A percentile compares a stretch with the other conserved stretches of the same genome.
Conservation (phyloP, 1,284 basidiomycete genomes). For the Cyathus pygmaeus region DNA sequence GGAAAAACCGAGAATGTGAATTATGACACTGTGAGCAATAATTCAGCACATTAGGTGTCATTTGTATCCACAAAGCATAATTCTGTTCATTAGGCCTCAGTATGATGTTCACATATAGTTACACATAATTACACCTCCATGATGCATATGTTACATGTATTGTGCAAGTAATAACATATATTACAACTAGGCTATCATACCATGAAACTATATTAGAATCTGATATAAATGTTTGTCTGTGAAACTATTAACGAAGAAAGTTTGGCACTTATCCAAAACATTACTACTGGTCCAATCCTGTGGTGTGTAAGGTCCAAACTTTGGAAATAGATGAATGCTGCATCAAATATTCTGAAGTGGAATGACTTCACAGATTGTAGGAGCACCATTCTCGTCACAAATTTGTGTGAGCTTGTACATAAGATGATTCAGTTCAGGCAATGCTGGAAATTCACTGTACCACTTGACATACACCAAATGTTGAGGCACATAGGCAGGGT, state of each 20-base stretch:
- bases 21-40: too few species aligned
- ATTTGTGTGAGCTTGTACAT: slow-evolving; percentile 30
- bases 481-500: slow-evolving; percentile 1
- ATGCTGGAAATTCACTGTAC: slow-evolving; percentile 26
- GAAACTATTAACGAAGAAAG: slow-evolving; percentile 40
- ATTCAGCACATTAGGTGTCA: too few species aligned
- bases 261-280: slow-evolving; percentile 39
- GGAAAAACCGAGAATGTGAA: too few species aligned
- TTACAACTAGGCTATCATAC: too few species aligned
- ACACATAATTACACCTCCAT: too few species aligned
- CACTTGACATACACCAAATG: slow-evolving; percentile 26
- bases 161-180: too few species aligned
- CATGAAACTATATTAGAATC: slow-evolving; percentile 10
- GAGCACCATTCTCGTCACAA: slow-evolving; percentile 11
- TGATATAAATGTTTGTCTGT: slow-evolving; percentile 36
- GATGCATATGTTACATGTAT: too few species aligned
- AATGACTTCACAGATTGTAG: slow-evolving; percentile 28
- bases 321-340: slow-evolving; percentile 41
- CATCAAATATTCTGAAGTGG: slow-evolving; percentile 25
- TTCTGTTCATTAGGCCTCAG: too few species aligned
- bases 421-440: slow-evolving; percentile 15
- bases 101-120: too few species aligned
- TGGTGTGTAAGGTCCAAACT: slow-evolving; percentile 30
- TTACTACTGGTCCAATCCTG: slow-evolving; percentile 41
- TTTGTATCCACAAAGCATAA: too few species aligned